A percentile compares a stretch with the other conserved stretches of the same genome.
phyloP scores from a whole-genome alignment of 805 yeast species.

The Cephaloascus albidus region DNA sequence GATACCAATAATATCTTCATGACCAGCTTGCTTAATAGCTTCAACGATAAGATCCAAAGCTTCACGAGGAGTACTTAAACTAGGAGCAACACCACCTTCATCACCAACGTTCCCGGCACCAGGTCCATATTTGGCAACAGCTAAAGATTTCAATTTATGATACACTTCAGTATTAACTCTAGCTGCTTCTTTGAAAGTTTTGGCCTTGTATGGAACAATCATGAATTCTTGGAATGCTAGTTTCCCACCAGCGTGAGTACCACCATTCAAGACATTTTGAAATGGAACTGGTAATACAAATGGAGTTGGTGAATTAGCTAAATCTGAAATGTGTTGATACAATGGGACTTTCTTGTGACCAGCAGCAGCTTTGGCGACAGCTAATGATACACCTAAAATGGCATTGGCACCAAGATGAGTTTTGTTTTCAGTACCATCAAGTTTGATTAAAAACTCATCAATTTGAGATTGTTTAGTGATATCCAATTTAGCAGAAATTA shows the following conservation, averaged over 20 bases:
- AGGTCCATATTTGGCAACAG: slow-evolving; percentile 10
- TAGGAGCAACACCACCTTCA: slow-evolving; percentile 16
- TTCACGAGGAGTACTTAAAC: slow-evolving; percentile 10
- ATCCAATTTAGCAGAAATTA: slow-evolving; percentile 7
- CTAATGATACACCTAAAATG: slow-evolving; percentile 13
- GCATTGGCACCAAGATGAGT: slow-evolving; percentile 14
- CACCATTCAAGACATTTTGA: slow-evolving; percentile 14
- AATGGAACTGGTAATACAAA: slow-evolving; percentile 14
- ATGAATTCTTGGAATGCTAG: slow-evolving; percentile 16
- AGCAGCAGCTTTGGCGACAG: slow-evolving; percentile 13
- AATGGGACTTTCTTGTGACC: slow-evolving; percentile 10
- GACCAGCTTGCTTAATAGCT: slow-evolving; percentile 11
- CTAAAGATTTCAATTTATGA: slow-evolving; percentile 10
- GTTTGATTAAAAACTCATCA: slow-evolving; percentile 8
- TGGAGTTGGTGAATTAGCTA: slow-evolving; percentile 5
- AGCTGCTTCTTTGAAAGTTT: slow-evolving; percentile 10
- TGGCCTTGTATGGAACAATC: slow-evolving; percentile 12
- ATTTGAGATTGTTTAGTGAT: slow-evolving; percentile 7
- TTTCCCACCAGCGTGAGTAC: slow-evolving; percentile 15
- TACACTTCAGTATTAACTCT: slow-evolving; percentile 13
- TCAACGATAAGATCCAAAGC: slow-evolving; percentile 12
- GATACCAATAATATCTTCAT: slow-evolving; percentile 10
- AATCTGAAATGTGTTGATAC: slow-evolving; percentile 10
- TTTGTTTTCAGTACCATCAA: slow-evolving; percentile 13
- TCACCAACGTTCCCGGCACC: slow-evolving; percentile 16